A percentile compares a stretch with the other conserved stretches of the same genome.
phyloP scores from a whole-genome alignment of 176 grass and related monocot species.

The Avena eriantha region DNA sequence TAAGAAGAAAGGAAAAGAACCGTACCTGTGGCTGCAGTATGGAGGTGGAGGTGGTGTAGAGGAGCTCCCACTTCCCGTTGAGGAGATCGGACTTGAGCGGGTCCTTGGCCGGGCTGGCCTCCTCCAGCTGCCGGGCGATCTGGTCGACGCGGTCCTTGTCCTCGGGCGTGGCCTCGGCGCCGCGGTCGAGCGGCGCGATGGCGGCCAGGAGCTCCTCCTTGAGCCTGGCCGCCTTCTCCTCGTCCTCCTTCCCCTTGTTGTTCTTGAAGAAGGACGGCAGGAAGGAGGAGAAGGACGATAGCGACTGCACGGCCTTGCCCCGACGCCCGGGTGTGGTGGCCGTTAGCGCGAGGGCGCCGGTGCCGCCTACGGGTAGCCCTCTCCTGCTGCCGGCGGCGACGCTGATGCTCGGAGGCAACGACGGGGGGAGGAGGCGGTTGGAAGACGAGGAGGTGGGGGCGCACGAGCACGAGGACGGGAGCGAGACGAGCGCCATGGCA shows the following conservation, averaged over 20 bases:
- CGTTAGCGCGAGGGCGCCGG: not conserved
- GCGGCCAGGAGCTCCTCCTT: conserved; percentile 81
- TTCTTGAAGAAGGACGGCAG: conserved; percentile 54
- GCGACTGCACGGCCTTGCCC: conserved; percentile 43
- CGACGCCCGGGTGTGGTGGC: not conserved
- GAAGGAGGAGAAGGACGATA: conserved; percentile 85
- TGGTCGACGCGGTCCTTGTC: conserved; percentile 74
- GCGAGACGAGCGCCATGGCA: conserved; percentile 46
- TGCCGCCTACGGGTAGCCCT: not conserved
- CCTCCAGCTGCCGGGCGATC: conserved; percentile 74
- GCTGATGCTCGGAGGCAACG: not conserved
- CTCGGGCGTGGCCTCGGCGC: conserved; percentile 62
- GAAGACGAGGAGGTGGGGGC: not conserved
- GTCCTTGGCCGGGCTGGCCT: conserved; percentile 69
- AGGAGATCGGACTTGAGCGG: conserved; percentile 86
- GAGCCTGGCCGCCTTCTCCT: conserved; percentile 55
- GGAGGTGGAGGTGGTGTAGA: conserved; percentile 87
- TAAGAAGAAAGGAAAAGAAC: not conserved
- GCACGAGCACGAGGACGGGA: not conserved
- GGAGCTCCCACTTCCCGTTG: conserved; percentile 94
- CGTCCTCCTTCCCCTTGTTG: conserved; percentile 53
- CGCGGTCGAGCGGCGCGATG: conserved; percentile 79
- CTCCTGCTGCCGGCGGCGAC: not conserved
- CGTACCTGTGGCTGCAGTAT: conserved; percentile 72
- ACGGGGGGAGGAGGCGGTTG: not conserved